Conservation (phyloP, 108 stramenopile genomes). For the Pseudonitzschia multiseries region DNA sequence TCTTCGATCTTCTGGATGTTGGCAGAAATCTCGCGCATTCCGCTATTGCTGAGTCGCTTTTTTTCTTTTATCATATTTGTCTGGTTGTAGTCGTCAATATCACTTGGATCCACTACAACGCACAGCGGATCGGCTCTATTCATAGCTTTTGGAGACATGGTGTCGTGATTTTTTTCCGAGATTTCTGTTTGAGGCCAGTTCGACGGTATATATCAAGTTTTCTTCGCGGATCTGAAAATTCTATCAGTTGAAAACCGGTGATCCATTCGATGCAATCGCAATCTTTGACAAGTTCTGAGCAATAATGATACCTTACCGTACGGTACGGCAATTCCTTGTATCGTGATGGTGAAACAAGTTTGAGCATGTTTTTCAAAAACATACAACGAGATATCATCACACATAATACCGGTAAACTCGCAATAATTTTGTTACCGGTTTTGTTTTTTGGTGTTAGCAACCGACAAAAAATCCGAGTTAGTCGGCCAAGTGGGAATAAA, state of each 20-base stretch:
- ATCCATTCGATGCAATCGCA: no score
- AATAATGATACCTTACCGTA: no score
- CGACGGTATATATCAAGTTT: background rate
- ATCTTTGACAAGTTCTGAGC: no score
- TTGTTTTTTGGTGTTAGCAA: background rate
- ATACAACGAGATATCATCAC: no score
- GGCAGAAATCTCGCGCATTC: background rate
- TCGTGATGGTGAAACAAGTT: no score
- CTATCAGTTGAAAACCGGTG: no score
- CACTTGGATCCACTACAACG: background rate
- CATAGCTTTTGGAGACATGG: background rate
- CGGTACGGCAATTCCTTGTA: no score
- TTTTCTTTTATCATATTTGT: background rate
- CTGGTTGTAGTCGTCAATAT: background rate
- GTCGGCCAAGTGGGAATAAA: background rate
- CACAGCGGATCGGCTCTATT: background rate
- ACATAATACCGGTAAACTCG: background rate
- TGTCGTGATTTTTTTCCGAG: no score
- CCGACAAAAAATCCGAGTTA: background rate
- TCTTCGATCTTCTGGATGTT: slow-evolving; percentile 14
- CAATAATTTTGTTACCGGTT: background rate
- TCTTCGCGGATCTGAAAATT: background rate
- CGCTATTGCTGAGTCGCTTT: background rate
- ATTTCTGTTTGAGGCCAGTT: no score
- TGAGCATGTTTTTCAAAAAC: no score